A percentile compares a stretch with the other conserved stretches of the same genome.
Conservation (phyloP, 2,329 filamentous ascomycete genomes). For the Sarocladium oryzae region DNA sequence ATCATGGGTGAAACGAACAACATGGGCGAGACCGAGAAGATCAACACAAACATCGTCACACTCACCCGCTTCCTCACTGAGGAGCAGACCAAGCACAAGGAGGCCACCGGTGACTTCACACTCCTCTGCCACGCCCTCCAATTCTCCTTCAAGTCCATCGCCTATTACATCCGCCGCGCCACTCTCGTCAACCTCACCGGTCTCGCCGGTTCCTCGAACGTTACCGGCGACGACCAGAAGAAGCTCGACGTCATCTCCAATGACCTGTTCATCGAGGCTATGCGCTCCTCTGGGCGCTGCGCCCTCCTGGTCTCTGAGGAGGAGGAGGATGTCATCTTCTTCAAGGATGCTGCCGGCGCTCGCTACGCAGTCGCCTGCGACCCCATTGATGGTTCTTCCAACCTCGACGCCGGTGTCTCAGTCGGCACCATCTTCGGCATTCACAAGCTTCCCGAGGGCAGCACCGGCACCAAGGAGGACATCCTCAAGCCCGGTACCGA, state of each 20-base stretch:
- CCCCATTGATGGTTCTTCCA: conserved; percentile 95
- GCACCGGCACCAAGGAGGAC: conserved; percentile 72
- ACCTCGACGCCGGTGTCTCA: conserved; percentile 94
- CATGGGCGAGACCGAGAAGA: conserved; percentile 59
- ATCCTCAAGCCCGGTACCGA: conserved; percentile 85
- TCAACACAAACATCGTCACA: conserved; percentile 95
- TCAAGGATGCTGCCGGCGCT: conserved; percentile 66
- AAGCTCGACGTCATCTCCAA: conserved; percentile 99
- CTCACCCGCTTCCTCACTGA: conserved; percentile 94
- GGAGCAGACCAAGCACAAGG: conserved; percentile 86
- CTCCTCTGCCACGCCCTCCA: conserved; percentile 95
- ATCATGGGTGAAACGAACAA: conserved; percentile 33
- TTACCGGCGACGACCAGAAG: conserved; percentile 96
- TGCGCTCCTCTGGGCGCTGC: conserved; percentile 88
- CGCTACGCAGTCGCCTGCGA: conserved; percentile 96
- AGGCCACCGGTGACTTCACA: conserved; percentile 97
- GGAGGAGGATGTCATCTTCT: conserved; percentile 87
- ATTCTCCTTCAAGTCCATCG: conserved; percentile 99
- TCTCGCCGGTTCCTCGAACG: conserved; percentile 90
- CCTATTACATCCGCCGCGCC: conserved; percentile 96
- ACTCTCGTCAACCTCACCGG: conserved; percentile 93
- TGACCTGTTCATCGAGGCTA: conserved; percentile 92
- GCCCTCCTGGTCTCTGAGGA: conserved; percentile 95
- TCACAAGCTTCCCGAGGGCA: conserved; percentile 78
- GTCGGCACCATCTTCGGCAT: conserved; percentile 97